Evolutionary conservation across 2,329 filamentous ascomycete genomes (phyloP).

Genomic region (Aspergillus sclerotialis): DNA sequence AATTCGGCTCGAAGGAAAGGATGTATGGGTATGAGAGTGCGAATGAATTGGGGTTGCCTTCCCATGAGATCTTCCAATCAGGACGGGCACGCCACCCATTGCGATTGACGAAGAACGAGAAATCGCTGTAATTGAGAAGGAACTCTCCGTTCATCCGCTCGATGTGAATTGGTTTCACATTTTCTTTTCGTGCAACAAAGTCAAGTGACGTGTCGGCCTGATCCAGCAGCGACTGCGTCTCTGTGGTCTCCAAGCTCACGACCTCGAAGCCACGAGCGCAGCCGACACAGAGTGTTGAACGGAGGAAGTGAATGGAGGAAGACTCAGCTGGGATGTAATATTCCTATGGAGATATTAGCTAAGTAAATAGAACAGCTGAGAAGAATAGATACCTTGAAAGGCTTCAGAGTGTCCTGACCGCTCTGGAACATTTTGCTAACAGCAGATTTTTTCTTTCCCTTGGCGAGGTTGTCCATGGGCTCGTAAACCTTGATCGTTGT

Average conservation of each 20-base stretch:
- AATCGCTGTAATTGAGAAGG: constrained; percentile 95
- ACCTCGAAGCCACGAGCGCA: constrained; percentile 96
- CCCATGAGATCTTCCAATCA: constrained; percentile 97
- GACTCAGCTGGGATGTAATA: constrained; percentile 98
- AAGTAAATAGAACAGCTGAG: constrained; percentile 6
- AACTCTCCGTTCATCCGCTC: constrained; percentile 96
- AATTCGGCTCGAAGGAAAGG: constrained; percentile 91
- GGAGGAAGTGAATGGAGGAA: constrained; percentile 96
- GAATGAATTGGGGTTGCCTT: constrained; percentile 85
- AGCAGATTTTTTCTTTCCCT: constrained; percentile 91
- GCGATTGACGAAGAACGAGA: constrained; percentile 97
- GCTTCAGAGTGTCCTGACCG: constrained; percentile 89
- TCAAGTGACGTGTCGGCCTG: constrained; percentile 97
- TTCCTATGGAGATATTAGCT: constrained; percentile 49
- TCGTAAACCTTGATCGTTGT: constrained; percentile 99
- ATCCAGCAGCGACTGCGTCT: constrained; percentile 92
- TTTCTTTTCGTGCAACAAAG: constrained; percentile 90
- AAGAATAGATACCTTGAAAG: constrained; percentile 61
- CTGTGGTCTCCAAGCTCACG: constrained; percentile 91
- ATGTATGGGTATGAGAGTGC: constrained; percentile 96
- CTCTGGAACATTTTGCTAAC: constrained; percentile 92
- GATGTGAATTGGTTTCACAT: constrained; percentile 91
- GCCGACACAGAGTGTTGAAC: constrained; percentile 92
- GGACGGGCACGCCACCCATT: constrained; percentile 95
- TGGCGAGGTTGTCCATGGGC: constrained; percentile 88